phyloP scores from a whole-genome alignment of 495 filamentous ascomycete species.

The Penicillium crystallinum region DNA sequence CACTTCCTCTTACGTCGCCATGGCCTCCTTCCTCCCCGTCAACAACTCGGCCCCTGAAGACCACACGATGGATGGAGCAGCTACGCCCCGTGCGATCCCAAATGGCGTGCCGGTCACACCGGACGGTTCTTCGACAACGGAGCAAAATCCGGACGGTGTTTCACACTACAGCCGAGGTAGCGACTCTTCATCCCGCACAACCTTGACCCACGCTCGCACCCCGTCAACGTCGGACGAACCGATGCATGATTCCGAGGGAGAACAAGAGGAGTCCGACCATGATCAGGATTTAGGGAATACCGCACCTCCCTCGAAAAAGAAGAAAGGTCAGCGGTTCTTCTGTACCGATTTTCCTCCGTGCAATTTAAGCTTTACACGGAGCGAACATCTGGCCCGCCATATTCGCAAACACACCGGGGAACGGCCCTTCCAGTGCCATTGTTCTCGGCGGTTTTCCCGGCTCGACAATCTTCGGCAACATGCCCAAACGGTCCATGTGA shows the following conservation, averaged over 20 bases:
- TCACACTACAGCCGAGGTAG: constrained; percentile 9
- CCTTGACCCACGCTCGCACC: constrained; percentile 18
- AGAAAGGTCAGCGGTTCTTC: constrained; percentile 94
- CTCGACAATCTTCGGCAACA: constrained; percentile 95
- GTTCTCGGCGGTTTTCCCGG: constrained; percentile 89
- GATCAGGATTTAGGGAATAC: constrained; percentile 64
- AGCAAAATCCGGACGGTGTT: constrained; percentile 11
- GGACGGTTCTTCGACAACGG: constrained; percentile 26
- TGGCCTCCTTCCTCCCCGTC: constrained; percentile 70
- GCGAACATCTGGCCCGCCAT: constrained; percentile 91
- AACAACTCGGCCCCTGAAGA: constrained; percentile 62
- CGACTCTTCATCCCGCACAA: constrained; percentile 10
- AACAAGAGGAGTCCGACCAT: constrained; percentile 68
- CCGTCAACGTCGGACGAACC: constrained; percentile 62
- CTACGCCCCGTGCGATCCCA: constrained; percentile 55
- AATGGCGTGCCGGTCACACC: constrained; percentile 32
- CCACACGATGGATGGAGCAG: constrained; percentile 49
- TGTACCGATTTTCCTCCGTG: constrained; percentile 97
- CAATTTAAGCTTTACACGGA: constrained; percentile 90
- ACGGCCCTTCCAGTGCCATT: constrained; percentile 96
- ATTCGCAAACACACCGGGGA: constrained; percentile 98
- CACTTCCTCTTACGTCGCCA: constrained; percentile 24
- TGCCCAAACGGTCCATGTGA: constrained; percentile 95
- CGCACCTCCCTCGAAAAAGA: constrained; percentile 73
- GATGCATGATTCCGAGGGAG: constrained; percentile 72